A percentile compares a stretch with the other conserved stretches of the same genome.
Conservation (phyloP, 495 filamentous ascomycete species). For the Jackrogersella multiformis region DNA sequence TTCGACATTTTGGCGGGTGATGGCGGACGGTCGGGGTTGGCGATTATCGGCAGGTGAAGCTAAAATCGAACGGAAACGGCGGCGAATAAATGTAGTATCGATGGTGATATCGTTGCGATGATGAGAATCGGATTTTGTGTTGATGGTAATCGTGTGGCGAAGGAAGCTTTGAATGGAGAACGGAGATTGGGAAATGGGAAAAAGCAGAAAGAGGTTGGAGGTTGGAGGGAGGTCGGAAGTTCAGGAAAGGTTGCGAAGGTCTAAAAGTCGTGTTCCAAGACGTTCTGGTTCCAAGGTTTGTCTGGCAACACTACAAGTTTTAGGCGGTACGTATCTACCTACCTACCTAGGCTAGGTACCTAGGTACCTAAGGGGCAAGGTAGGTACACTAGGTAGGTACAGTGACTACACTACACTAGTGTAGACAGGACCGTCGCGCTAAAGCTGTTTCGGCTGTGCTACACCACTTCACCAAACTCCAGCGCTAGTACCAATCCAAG, state of each 20-base stretch:
- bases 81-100: constrained; percentile 24
- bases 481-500: neutral
- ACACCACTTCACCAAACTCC: neutral
- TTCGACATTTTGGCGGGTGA: constrained; percentile 68
- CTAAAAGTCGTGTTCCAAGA: constrained; percentile 42
- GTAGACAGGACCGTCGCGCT: no score
- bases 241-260: constrained; percentile 39
- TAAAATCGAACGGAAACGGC: constrained; percentile 4
- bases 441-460: constrained; percentile 17
- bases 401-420: no score
- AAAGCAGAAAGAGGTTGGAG: constrained; percentile 29
- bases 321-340: constrained; percentile 5
- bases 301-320: constrained; percentile 16
- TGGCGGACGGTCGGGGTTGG: constrained; percentile 34
- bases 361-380: constrained; percentile 17
- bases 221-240: constrained; percentile 42
- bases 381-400: no score
- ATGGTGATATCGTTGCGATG: constrained; percentile 18
- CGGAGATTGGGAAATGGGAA: constrained; percentile 12
- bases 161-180: no score
- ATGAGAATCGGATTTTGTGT: constrained; percentile 22
- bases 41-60: constrained; percentile 8
- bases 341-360: constrained; percentile 11
- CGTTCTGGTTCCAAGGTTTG: constrained; percentile 35
- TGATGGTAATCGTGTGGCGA: constrained; percentile 37